These are phyloP conservation scores for Trichaptum fuscoviolaceum DNA, from an alignment of 768 basidiomycete genomes.

Conservation along the genomic window DNA sequence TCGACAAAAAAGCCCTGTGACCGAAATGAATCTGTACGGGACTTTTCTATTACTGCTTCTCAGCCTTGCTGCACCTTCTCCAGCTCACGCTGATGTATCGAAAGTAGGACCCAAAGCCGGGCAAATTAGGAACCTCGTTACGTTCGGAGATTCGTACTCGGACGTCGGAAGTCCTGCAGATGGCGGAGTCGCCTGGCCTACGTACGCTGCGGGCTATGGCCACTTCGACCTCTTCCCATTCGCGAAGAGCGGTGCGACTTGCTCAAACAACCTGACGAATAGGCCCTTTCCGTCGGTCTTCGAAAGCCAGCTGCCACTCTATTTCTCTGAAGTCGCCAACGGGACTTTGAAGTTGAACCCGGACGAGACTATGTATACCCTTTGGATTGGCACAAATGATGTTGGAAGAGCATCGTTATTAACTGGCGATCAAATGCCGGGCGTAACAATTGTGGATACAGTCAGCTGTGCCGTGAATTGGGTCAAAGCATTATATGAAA, in stretches of 20 bases:
- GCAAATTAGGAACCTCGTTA: slow-evolving; percentile 16
- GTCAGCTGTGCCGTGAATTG: slow-evolving; percentile 54
- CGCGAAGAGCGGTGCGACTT: slow-evolving; percentile 59
- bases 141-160: slow-evolving; percentile 18
- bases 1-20: neutral
- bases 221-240: slow-evolving; percentile 49
- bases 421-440: slow-evolving; percentile 39
- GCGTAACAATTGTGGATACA: slow-evolving; percentile 54
- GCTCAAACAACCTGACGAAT: slow-evolving; percentile 56
- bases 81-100: neutral
- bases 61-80: neutral
- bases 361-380: slow-evolving; percentile 50
- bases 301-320: slow-evolving; percentile 51
- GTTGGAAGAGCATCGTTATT: slow-evolving; percentile 50
- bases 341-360: slow-evolving; percentile 34
- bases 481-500: slow-evolving; percentile 49
- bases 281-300: slow-evolving; percentile 55
- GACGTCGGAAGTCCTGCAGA: slow-evolving; percentile 21
- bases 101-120: neutral
- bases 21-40: neutral
- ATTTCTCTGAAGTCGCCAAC: slow-evolving; percentile 38
- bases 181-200: slow-evolving; percentile 53
- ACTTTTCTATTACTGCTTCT: neutral
- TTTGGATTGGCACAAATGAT: slow-evolving; percentile 69
- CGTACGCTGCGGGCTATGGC: slow-evolving; percentile 53